phyloP scores from a whole-genome alignment of 1,284 basidiomycete genomes.

The Xerocomus nothofagi region DNA sequence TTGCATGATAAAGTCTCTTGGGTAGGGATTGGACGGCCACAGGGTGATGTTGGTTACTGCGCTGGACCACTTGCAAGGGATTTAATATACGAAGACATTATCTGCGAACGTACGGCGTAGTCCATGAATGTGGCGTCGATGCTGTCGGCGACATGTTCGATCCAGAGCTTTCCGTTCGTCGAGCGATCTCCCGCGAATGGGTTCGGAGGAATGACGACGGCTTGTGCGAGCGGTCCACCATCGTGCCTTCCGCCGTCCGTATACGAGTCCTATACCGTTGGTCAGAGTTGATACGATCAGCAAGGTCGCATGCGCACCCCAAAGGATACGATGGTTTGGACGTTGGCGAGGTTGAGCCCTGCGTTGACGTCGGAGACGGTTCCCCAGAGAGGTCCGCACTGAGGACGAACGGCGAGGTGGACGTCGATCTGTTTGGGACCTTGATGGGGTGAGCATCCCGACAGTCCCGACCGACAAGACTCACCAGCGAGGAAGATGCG shows the following conservation, averaged over 20 bases:
- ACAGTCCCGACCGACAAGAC: too few species aligned
- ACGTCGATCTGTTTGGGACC: constrained; percentile 30
- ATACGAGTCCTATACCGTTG: constrained; percentile 29
- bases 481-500: constrained; percentile 13
- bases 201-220: constrained; percentile 32
- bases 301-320: constrained; percentile 36
- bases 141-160: constrained; percentile 31
- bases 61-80: constrained; percentile 32
- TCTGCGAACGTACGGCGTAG: constrained; percentile 22
- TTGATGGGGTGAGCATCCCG: constrained; percentile 15
- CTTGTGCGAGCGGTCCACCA: constrained; percentile 33
- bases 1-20: constrained; percentile 39
- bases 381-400: constrained; percentile 41
- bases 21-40: constrained; percentile 39
- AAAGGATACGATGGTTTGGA: constrained; percentile 48
- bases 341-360: constrained; percentile 38
- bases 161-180: constrained; percentile 39
- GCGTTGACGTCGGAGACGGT: constrained; percentile 45
- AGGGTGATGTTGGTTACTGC: constrained; percentile 36
- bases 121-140: constrained; percentile 27
- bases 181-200: constrained; percentile 38
- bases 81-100: neutral
- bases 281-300: constrained; percentile 1
- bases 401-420: constrained; percentile 43
- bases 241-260: constrained; percentile 39